Base-by-base conservation (phyloP, 2,329 filamentous ascomycete genomes). In the Chaetomiaceae sp. region DNA sequence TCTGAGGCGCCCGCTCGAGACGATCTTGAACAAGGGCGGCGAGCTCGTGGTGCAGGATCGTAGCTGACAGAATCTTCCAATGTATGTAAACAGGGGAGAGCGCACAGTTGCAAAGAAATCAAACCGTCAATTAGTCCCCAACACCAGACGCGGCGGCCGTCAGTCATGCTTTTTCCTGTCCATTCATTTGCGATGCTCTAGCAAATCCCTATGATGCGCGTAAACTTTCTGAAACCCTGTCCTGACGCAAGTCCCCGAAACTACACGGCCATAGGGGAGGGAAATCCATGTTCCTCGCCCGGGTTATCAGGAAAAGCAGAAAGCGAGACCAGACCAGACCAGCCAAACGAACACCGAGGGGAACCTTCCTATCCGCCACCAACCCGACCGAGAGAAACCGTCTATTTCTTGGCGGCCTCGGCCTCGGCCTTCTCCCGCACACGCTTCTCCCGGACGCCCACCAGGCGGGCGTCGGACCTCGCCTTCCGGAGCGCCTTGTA, bases 371-470 rank as follows among this genome's bases (percentile, higher is more conserved):
- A 62, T 57, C 56, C 55, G 27, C 50, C 54, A 57, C 58, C 54
- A 53, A 48, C 51, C 48, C 46, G 47, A 47, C 14, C 38, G 42
- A 20, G n/a, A n/a, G n/a, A 20, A 42, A 43, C 53, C 69, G 68
- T 72, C 78, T 91, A 92, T 86, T 94, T 92, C 88, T 92, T 92
- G 76, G 84, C 83, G 70, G 79, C 80, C 73, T 88, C 87, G 71
- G 88, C 89, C 72, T 91, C 89, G 67, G 85, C 87, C 81, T 87
- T 92, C 69, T 89, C 89, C 82, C 87, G 88, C 67, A 81, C 85
- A 71, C 94, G 87, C 91, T 97, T 97, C 83, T 95, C 91, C 74
- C 91, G 85, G 70, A 82, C 82, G 77, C 94, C 94, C 63, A 82
- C 75, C 70, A 88, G 80, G 74, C 91, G 87, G 69, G 88, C 85